phyloP scores from a whole-genome alignment of 1,284 basidiomycete species.

The Limonomyces culmigenus region DNA sequence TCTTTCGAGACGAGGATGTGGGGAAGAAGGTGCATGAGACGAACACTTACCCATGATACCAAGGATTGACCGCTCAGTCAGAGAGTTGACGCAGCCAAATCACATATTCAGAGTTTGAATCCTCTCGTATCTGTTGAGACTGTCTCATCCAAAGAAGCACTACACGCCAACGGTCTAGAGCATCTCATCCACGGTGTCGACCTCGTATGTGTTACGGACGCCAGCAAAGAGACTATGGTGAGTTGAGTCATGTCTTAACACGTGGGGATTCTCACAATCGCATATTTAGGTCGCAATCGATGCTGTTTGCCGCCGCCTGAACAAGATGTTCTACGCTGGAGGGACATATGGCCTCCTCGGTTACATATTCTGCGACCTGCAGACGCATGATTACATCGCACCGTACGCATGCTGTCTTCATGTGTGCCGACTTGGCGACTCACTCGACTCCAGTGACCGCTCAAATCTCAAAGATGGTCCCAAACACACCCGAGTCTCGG shows the following conservation, averaged over 20 bases:
- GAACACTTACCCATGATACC: neutral
- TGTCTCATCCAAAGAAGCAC: conserved; percentile 30
- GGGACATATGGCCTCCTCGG: conserved; percentile 85
- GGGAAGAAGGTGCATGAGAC: conserved; percentile 56
- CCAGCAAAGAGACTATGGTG: conserved; percentile 51
- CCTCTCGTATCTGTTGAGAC: conserved; percentile 77
- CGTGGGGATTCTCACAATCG: conserved; percentile 7
- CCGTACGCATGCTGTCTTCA: conserved; percentile 34
- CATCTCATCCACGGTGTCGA: conserved; percentile 48
- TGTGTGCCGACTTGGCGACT: conserved; percentile 2
- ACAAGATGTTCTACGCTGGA: conserved; percentile 76
- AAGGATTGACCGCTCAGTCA: conserved; percentile 14
- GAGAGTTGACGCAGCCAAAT: conserved; percentile 73
- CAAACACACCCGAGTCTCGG: conserved; percentile 44
- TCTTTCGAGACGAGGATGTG: conserved; percentile 86
- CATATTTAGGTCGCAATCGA: conserved; percentile 55
- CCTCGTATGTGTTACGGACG: conserved; percentile 74
- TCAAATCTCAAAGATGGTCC: conserved; percentile 41
- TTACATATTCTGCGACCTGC: conserved; percentile 88
- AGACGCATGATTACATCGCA: conserved; percentile 71
- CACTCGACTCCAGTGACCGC: conserved; percentile 31
- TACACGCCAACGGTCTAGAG: conserved; percentile 38
- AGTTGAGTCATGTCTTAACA: conserved; percentile 17
- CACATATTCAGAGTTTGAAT: conserved; percentile 78
- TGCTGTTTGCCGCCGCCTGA: conserved; percentile 48